Conservation (phyloP, 2,329 filamentous ascomycete genomes). For the Alternaria brassicicola region DNA sequence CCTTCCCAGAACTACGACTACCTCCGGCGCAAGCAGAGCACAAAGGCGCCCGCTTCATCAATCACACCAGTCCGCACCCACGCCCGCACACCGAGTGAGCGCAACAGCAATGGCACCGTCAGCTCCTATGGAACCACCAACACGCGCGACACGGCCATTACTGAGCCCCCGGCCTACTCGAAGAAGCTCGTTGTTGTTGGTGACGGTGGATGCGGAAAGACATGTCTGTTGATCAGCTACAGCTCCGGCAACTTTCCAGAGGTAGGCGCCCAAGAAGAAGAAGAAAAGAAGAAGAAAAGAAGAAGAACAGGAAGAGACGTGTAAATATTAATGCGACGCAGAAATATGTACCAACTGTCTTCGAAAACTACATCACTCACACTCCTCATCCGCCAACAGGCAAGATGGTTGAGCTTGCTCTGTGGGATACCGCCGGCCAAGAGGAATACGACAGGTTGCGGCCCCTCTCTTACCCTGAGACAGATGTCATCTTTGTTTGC, state of each 20-base stretch:
- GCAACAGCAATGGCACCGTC: constrained; percentile 87
- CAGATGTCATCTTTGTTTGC: constrained; percentile 96
- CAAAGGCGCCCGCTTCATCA: constrained; percentile 45
- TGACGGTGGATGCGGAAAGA: constrained; percentile 98
- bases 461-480: constrained; percentile 96
- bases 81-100: constrained; percentile 61
- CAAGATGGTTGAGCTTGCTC: constrained; percentile 93
- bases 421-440: constrained; percentile 98
- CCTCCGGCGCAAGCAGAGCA: constrained; percentile 63
- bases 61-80: constrained; percentile 49
- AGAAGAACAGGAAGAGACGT: too few species aligned
- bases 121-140: constrained; percentile 82
- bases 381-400: constrained; percentile 85
- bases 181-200: constrained; percentile 99
- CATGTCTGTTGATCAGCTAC: constrained; percentile 97
- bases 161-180: constrained; percentile 89
- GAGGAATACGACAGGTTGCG: constrained; percentile 97
- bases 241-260: constrained; percentile 98
- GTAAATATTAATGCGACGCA: constrained; percentile 52
- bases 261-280: constrained; percentile 69
- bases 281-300: too few species aligned
- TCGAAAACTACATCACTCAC: constrained; percentile 99
- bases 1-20: constrained; percentile 60
- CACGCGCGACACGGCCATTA: constrained; percentile 82
- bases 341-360: constrained; percentile 99